Conservation (phyloP, 805 yeast species). For the Brettanomyces bruxellensis region DNA sequence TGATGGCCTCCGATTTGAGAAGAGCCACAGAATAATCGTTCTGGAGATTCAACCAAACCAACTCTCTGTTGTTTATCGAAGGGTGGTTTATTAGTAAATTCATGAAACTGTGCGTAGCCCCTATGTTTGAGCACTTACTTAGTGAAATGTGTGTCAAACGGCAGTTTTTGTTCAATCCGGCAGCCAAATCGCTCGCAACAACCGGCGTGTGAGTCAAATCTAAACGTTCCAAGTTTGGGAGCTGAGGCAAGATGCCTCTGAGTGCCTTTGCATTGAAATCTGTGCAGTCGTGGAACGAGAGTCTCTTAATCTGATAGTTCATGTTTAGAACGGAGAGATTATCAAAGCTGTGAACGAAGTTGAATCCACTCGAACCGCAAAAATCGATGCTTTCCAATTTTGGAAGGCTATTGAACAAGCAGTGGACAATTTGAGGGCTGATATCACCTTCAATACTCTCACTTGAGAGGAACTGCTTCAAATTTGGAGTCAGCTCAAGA, state of each 20-base stretch:
- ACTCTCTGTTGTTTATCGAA: slow-evolving; percentile 33
- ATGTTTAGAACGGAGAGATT: slow-evolving; percentile 24
- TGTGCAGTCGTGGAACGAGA: slow-evolving; percentile 86
- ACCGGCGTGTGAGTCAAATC: slow-evolving; percentile 80
- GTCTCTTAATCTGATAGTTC: slow-evolving; percentile 26
- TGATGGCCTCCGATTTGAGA: slow-evolving; percentile 36
- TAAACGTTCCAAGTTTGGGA: slow-evolving; percentile 49
- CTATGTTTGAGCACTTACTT: slow-evolving; percentile 53
- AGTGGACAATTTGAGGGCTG: slow-evolving; percentile 45
- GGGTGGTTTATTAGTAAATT: slow-evolving; percentile 68
- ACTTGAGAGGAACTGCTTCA: slow-evolving; percentile 71
- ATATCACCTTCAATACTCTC: slow-evolving; percentile 83
- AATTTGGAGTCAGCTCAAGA: slow-evolving; percentile 51
- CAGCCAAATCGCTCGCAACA: slow-evolving; percentile 48
- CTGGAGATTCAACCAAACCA: slow-evolving; percentile 45
- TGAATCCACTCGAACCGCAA: slow-evolving; percentile 73
- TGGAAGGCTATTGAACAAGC: slow-evolving; percentile 44
- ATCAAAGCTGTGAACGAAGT: slow-evolving; percentile 52
- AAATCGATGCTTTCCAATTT: slow-evolving; percentile 68
- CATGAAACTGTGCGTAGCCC: slow-evolving; percentile 60
- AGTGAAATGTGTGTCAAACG: slow-evolving; percentile 67
- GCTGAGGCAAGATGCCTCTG: slow-evolving; percentile 46
- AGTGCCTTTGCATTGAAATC: slow-evolving; percentile 56
- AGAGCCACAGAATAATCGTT: slow-evolving; percentile 45
- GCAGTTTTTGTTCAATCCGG: slow-evolving; percentile 44